phyloP scores from a whole-genome alignment of 805 yeast genomes.

The Millerozyma acaciae region DNA sequence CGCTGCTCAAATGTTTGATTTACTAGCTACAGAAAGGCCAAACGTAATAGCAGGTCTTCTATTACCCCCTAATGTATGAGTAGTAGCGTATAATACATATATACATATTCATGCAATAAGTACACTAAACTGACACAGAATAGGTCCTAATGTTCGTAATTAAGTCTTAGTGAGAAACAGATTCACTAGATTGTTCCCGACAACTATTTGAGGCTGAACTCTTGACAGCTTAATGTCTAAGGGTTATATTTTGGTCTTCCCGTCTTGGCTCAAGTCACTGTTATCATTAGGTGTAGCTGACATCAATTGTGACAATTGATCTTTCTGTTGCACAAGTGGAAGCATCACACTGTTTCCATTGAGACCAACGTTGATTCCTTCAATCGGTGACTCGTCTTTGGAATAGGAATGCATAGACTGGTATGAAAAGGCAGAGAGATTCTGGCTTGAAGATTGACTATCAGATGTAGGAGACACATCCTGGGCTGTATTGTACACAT shows the following conservation, averaged over 20 bases:
- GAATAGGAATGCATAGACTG: slow-evolving; percentile 5
- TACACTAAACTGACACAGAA: too few species aligned
- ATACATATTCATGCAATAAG: too few species aligned
- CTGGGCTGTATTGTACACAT: slow-evolving; percentile 11
- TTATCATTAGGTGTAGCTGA: slow-evolving; percentile 2
- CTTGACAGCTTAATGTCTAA: too few species aligned
- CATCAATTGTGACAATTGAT: not conserved
- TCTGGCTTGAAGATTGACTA: slow-evolving; percentile 9
- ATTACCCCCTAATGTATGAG: slow-evolving; percentile 57
- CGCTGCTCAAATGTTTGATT: slow-evolving; percentile 68
- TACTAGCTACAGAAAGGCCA: slow-evolving; percentile 78
- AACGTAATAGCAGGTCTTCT: slow-evolving; percentile 68
- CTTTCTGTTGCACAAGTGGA: not conserved
- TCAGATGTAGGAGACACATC: slow-evolving; percentile 14
- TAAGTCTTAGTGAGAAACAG: too few species aligned
- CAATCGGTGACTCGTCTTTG: slow-evolving; percentile 4
- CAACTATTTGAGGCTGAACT: slow-evolving; percentile 1
- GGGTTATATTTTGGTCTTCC: slow-evolving; percentile 9
- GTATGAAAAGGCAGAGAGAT: slow-evolving; percentile 12
- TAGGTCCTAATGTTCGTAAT: too few species aligned
- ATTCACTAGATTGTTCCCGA: not conserved
- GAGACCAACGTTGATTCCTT: not conserved
- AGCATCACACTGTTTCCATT: not conserved
- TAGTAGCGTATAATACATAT: too few species aligned
- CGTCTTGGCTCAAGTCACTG: slow-evolving; percentile 3